Evolutionary conservation across 1,139 yeast species (phyloP).

Genomic region (Saccharomyces hybrid): DNA sequence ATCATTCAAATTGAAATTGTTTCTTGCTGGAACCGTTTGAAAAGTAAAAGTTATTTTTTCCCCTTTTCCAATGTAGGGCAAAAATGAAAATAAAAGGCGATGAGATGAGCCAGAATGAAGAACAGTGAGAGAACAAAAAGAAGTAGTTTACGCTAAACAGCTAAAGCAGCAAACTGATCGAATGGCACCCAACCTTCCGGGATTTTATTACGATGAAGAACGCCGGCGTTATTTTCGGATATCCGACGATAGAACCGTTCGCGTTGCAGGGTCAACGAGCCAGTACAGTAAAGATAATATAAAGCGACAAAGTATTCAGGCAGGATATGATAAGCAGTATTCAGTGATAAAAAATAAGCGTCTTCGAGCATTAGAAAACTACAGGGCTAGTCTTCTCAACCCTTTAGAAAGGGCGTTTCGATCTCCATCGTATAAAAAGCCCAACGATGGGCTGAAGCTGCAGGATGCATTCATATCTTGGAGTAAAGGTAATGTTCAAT

Average conservation of each 20-base stretch:
- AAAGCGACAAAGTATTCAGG: not conserved
- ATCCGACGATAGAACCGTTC: not conserved
- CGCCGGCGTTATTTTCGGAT: slow-evolving; percentile 40
- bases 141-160: too few relatives aligned
- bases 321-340: not conserved
- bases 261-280: not conserved
- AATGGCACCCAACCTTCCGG: slow-evolving; percentile 36
- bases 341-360: not conserved
- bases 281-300: not conserved
- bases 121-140: not conserved
- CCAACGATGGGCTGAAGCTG: not conserved
- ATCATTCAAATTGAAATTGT: too few relatives aligned
- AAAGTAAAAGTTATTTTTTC: not conserved
- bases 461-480: not conserved
- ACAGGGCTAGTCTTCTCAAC: not conserved
- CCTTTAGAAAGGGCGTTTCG: not conserved
- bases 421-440: not conserved
- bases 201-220: slow-evolving; percentile 41
- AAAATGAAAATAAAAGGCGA: not conserved
- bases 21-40: not conserved
- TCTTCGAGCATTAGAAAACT: not conserved
- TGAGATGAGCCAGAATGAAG: not conserved
- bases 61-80: too few relatives aligned
- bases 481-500: not conserved
- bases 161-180: not conserved